Conservation (phyloP, 257 asterid species). For the Haberlea rhodopensis region DNA sequence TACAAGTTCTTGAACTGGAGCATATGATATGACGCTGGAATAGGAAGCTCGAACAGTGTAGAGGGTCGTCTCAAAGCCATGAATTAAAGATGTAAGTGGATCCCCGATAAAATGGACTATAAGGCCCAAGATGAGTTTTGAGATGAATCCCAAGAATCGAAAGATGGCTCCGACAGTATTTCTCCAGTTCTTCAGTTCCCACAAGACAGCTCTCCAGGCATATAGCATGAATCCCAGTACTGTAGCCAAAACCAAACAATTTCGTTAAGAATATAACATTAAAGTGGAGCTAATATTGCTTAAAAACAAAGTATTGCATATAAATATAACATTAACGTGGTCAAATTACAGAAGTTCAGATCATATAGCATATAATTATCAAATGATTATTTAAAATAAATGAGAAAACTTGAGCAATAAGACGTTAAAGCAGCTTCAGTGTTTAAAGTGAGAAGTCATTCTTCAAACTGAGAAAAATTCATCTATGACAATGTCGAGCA, state of each 20-base stretch:
- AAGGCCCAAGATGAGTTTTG: conserved; percentile 50
- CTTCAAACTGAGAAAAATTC: background rate
- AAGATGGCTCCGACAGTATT: conserved; percentile 32
- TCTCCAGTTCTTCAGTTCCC: conserved; percentile 89
- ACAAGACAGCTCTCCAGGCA: conserved; percentile 81
- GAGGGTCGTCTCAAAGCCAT: conserved; percentile 49
- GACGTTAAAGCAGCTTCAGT: conserved; percentile 1
- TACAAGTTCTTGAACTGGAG: conserved; percentile 73
- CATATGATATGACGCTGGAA: conserved; percentile 69
- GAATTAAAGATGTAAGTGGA: conserved; percentile 57
- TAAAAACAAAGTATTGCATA: too few relatives aligned
- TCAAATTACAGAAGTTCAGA: background rate
- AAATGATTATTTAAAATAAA: background rate
- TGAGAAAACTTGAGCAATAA: background rate
- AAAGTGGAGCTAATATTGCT: background rate
- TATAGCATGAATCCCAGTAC: conserved; percentile 62
- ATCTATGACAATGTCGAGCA: conserved; percentile 2
- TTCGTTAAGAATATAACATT: background rate
- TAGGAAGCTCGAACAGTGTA: conserved; percentile 64
- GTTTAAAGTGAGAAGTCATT: background rate
- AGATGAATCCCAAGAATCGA: conserved; percentile 41
- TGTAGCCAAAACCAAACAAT: conserved; percentile 33
- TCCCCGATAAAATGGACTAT: conserved; percentile 60
- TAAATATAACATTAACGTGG: too few relatives aligned
- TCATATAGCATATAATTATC: background rate